phyloP scores from a whole-genome alignment of 768 basidiomycete species.

The Suillus sp. region DNA sequence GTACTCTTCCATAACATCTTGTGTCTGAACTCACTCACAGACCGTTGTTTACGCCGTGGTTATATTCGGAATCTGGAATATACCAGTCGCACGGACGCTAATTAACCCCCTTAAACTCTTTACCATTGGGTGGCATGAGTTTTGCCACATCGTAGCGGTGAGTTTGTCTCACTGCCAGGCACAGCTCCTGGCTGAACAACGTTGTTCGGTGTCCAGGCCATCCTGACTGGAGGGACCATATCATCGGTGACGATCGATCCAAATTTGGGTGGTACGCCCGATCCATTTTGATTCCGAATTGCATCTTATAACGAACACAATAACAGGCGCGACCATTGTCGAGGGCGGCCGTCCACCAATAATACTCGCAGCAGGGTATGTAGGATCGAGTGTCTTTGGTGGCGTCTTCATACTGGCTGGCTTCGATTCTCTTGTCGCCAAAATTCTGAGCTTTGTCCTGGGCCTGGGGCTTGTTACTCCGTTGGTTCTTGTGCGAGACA shows the following conservation, averaged over 20 bases:
- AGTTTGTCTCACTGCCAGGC: slow-evolving; percentile 31
- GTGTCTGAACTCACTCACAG: slow-evolving; percentile 39
- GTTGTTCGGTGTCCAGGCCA: slow-evolving; percentile 48
- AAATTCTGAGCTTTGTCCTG: slow-evolving; percentile 89
- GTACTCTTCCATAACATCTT: slow-evolving; percentile 12
- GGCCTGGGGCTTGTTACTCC: slow-evolving; percentile 87
- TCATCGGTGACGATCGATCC: slow-evolving; percentile 84
- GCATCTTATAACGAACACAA: neutral
- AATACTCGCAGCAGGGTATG: slow-evolving; percentile 78
- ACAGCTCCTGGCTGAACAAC: slow-evolving; percentile 9
- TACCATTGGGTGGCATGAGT: slow-evolving; percentile 87
- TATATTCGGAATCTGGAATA: slow-evolving; percentile 87
- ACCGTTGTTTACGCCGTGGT: slow-evolving; percentile 84
- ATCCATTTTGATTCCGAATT: slow-evolving; percentile 32
- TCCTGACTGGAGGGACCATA: slow-evolving; percentile 79
- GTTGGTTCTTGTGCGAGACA: slow-evolving; percentile 83
- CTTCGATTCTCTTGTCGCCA: slow-evolving; percentile 88
- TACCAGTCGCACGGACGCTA: slow-evolving; percentile 74
- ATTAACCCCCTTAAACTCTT: slow-evolving; percentile 87
- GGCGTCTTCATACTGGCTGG: slow-evolving; percentile 83
- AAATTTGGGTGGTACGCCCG: slow-evolving; percentile 63
- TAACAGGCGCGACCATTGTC: slow-evolving; percentile 48
- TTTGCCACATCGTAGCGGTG: slow-evolving; percentile 81
- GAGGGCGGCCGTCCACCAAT: slow-evolving; percentile 74
- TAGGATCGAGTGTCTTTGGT: slow-evolving; percentile 81